Evolutionary conservation across 2,329 filamentous ascomycete species (phyloP).

Genomic region (Triangularia setosa): DNA sequence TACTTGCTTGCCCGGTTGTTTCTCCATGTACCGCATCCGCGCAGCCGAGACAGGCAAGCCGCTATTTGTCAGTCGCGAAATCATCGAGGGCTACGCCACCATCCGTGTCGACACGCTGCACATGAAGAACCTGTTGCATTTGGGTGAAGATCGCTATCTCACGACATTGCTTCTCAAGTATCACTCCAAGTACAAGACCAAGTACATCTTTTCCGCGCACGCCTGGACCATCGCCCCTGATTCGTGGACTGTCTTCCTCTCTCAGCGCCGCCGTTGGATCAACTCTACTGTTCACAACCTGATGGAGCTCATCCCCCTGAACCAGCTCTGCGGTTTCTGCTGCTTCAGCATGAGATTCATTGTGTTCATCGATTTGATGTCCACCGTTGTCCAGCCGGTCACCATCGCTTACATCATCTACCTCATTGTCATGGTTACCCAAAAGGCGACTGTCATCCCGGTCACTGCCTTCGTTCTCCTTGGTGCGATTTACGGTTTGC

Average conservation of each 20-base stretch:
- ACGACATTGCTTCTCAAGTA: conserved; percentile 91
- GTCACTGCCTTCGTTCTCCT: conserved; percentile 85
- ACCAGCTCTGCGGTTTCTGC: conserved; percentile 97
- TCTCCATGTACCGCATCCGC: conserved; percentile 97
- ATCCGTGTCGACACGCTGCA: conserved; percentile 97
- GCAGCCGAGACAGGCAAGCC: conserved; percentile 93
- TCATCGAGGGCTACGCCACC: conserved; percentile 82
- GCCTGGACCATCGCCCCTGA: conserved; percentile 98
- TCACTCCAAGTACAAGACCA: conserved; percentile 94
- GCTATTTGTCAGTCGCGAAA: conserved; percentile 88
- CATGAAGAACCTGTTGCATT: conserved; percentile 96
- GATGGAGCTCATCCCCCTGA: conserved; percentile 87
- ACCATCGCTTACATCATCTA: conserved; percentile 87
- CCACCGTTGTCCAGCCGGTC: conserved; percentile 87
- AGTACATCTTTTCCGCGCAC: conserved; percentile 88
- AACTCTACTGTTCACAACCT: conserved; percentile 99
- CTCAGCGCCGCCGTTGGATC: conserved; percentile 98
- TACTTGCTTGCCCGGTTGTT: conserved; percentile 96
- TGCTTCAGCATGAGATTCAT: conserved; percentile 99
- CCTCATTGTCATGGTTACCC: conserved; percentile 70
- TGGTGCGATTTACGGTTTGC: conserved; percentile 93
- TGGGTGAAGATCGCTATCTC: conserved; percentile 96
- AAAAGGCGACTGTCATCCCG: conserved; percentile 63
- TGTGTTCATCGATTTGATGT: conserved; percentile 89
- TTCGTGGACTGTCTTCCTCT: conserved; percentile 90